Conservation (phyloP, 2,329 filamentous ascomycete species). For the Amesomyces nigricolor region DNA sequence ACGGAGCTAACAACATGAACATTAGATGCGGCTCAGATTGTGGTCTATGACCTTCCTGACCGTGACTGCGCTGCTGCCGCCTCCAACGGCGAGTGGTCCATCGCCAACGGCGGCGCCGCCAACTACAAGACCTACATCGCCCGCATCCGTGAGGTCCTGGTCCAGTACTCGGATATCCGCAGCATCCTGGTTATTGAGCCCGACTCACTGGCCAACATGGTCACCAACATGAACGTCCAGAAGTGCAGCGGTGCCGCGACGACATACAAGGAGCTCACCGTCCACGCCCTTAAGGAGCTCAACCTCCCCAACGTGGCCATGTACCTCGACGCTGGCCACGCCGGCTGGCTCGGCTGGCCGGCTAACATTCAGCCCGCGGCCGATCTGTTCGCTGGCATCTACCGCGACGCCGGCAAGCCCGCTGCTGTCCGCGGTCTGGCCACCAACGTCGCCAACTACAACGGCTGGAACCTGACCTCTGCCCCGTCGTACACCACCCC, state of each 20-base stretch:
- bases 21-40: constrained; percentile 30
- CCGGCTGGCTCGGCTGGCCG: constrained; percentile 54
- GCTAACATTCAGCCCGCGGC: constrained; percentile 48
- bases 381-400: constrained; percentile 41
- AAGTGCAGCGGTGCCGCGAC: constrained; percentile 45
- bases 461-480: constrained; percentile 39
- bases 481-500: constrained; percentile 43
- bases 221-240: constrained; percentile 48
- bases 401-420: constrained; percentile 46
- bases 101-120: constrained; percentile 44
- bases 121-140: constrained; percentile 55
- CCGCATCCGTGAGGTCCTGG: constrained; percentile 38
- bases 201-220: constrained; percentile 53
- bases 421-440: constrained; percentile 47
- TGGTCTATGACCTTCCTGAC: constrained; percentile 54
- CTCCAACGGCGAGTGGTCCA: constrained; percentile 49
- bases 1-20: not conserved
- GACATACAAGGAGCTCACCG: constrained; percentile 45
- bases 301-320: constrained; percentile 52
- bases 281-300: constrained; percentile 47
- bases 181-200: constrained; percentile 47
- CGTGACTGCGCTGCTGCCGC: constrained; percentile 53
- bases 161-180: constrained; percentile 40
- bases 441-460: constrained; percentile 57
- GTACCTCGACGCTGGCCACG: constrained; percentile 55